A percentile compares a stretch with the other conserved stretches of the same genome.
Conservation (phyloP, 441 rosid species). For the Populus tomentosa region DNA sequence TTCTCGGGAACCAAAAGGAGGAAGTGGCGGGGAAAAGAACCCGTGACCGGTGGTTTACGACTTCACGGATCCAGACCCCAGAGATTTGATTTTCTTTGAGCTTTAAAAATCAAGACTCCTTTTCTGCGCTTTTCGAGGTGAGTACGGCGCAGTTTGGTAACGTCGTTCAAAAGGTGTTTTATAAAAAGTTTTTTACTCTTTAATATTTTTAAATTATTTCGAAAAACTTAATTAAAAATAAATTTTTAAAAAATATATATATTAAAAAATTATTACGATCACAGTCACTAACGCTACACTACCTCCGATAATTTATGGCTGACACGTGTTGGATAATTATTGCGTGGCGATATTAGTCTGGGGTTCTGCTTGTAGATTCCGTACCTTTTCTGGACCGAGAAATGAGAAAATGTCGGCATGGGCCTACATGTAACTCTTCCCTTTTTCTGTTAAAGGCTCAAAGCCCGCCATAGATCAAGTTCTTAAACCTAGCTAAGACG, state of each 20-base stretch:
- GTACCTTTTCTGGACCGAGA: not conserved
- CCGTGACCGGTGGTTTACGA: not conserved
- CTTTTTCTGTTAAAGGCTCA: not conserved
- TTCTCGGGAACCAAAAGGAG: constrained; percentile 16
- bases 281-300: no score
- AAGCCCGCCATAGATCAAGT: not conserved
- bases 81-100: not conserved
- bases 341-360: not conserved
- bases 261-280: no score
- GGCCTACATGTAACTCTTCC: not conserved
- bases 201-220: no score
- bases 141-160: not conserved
- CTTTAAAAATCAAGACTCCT: not conserved
- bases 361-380: not conserved
- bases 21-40: constrained; percentile 13
- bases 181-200: no score
- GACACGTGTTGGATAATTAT: not conserved
- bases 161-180: no score
- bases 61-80: constrained; percentile 1
- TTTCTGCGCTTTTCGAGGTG: not conserved
- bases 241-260: no score
- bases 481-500: not conserved
- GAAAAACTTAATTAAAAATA: no score
- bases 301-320: no score
- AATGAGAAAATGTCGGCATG: not conserved